Percentiles rank a stretch among this genome's conserved stretches.
Evolutionary conservation across 1,284 basidiomycete genomes (phyloP).

Genomic region (Trichosporon sp.): DNA sequence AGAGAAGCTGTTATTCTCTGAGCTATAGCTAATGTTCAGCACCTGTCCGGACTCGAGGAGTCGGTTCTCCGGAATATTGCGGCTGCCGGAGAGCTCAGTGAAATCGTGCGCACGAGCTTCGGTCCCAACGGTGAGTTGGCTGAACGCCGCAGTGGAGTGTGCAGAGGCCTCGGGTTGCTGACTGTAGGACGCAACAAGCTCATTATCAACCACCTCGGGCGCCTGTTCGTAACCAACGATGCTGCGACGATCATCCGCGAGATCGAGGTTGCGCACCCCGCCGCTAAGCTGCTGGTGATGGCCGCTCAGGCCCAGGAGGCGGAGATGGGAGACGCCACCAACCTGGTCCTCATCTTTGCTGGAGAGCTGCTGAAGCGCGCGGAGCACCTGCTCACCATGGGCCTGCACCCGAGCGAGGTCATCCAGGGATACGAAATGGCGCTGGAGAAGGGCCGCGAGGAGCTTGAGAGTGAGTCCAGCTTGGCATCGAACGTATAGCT

Average conservation of each 20-base stretch:
- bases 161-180: neutral
- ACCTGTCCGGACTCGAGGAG: conserved; percentile 85
- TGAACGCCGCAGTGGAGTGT: neutral
- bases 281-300: conserved; percentile 95
- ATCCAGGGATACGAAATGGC: conserved; percentile 95
- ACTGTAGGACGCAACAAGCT: conserved; percentile 82
- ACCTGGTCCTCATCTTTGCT: conserved; percentile 89
- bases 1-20: too few species aligned
- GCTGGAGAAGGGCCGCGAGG: conserved; percentile 74
- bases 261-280: conserved; percentile 96
- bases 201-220: conserved; percentile 91
- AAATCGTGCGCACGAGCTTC: conserved; percentile 93
- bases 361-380: conserved; percentile 94
- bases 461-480: conserved; percentile 74
- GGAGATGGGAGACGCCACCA: conserved; percentile 98
- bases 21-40: conserved; percentile 54
- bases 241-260: conserved; percentile 98
- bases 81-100: conserved; percentile 87
- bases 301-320: conserved; percentile 93
- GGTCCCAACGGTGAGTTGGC: conserved; percentile 78
- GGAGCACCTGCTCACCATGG: conserved; percentile 89
- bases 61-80: conserved; percentile 92
- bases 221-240: conserved; percentile 96
- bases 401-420: conserved; percentile 90
- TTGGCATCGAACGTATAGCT: neutral